Base-by-base conservation (phyloP, 1,284 basidiomycete species). In the Malassezia restricta region DNA sequence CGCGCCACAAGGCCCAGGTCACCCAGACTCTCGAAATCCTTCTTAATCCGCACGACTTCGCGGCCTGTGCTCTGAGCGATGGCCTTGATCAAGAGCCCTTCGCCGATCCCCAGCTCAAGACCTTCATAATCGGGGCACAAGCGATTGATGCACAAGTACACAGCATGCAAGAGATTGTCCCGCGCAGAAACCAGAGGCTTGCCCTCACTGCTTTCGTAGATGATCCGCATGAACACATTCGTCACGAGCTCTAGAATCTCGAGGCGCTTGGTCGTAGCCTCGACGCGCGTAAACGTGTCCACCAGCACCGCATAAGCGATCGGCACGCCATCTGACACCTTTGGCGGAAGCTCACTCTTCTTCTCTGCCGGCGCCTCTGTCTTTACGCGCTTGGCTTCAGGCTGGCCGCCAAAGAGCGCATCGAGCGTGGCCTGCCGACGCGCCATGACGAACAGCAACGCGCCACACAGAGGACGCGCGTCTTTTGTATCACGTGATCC, bases 141-240 rank as follows among this genome's bases (percentile, higher is more conserved):
- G 85, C 91, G 78, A 71, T 99, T 99, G 74, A 98, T 95, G 71
- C 92, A 98, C 2, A 99, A 80, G 68, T 99, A 99, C 3, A 98
- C 85, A 0, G 84, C 82, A 66, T 89, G 86, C 11, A 96, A 78
- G 28, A 99, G 79, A 46, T 81, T 83, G 48, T 82, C 78, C 3
- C 42, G 49, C 31, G 47, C 51, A 15, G 33, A 38, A 14, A 32
- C n/a, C 7, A 32, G 35, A 12, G 46, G 38, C 39, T 47, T 35
- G 8, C 32, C 32, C 11, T 15, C 3, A 5, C 62, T 81, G 57
- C 87, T 86, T 32, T 86, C 79, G 68, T 84, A 82, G 45, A 96
- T 91, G 39, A 98, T 89, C 9, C 91, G 81, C 4, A 89, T 76
- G 35, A 98, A 78, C 71, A 96, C 87, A 1, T 85, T 79, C 0